These are phyloP conservation scores for Theileria annulata DNA, from an alignment of 169 alveolate species.

Conservation along the genomic window DNA sequence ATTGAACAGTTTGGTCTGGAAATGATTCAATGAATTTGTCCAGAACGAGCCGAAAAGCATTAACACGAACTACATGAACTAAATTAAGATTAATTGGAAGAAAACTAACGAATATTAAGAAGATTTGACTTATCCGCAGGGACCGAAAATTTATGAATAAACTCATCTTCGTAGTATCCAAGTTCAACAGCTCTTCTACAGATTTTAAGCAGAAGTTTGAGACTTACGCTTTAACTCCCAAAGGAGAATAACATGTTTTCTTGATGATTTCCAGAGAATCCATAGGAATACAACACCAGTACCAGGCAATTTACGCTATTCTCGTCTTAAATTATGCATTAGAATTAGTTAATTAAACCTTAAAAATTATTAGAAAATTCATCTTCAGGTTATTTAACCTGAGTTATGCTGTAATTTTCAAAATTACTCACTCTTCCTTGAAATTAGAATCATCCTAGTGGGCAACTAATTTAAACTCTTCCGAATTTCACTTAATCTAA, in stretches of 20 bases:
- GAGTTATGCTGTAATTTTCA: not conserved
- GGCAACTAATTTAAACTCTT: not conserved
- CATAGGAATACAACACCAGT: not conserved
- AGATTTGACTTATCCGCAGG: not conserved
- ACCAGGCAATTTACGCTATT: not conserved
- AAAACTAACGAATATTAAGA: not conserved
- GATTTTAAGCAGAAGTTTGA: no score
- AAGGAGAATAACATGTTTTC: not conserved
- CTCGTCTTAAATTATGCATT: not conserved
- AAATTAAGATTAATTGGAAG: not conserved
- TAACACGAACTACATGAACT: conserved; percentile 36
- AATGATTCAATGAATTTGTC: conserved; percentile 26
- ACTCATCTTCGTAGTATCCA: conserved; percentile 54
- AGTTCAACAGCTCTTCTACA: not conserved
- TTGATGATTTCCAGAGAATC: not conserved
- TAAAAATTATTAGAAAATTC: not conserved
- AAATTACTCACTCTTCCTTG: not conserved
- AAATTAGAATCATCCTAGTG: not conserved
- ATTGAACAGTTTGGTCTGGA: conserved; percentile 38
- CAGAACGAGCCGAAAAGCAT: conserved; percentile 7
- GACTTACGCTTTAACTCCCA: not conserved
- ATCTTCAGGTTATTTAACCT: not conserved
- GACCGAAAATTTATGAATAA: not conserved
- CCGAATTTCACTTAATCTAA: no score
- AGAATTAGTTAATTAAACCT: not conserved